Base-by-base conservation (phyloP, 1,284 basidiomycete genomes). In the Singerocomus inundabilis region DNA sequence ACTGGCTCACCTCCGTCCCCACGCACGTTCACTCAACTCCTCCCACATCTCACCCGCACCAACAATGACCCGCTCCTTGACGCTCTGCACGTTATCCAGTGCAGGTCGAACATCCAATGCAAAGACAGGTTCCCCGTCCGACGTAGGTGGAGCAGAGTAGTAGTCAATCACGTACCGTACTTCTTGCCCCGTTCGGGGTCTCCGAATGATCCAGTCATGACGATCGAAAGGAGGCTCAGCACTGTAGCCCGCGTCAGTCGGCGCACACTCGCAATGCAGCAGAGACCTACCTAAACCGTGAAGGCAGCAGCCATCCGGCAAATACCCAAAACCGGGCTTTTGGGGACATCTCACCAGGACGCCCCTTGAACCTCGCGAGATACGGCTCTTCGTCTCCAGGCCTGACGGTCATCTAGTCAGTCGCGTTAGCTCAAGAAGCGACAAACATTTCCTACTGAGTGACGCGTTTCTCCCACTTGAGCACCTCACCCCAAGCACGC, bases 131-230 rank as follows among this genome's bases (percentile, higher is more conserved):
- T 88, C 89, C 13, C 93, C 94, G 57, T 95, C 86, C 26, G 82
- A 77, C 53, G 94, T 85, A 1, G 85, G 81, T 4, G 91, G 88
- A 1, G 91, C 92, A 44, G 89, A 88, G 70, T 98, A 98, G 72
- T 98, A 98, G 75, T 98, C 94, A 61, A 98, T 98, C 37, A 98
- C 88, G 70, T 98, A 97, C 65, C 93, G 89, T 43, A 93, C 85
- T 68, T 89, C 84, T 64, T 86, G 82, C 39, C 83, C 84, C 6
- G 80, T 84, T 49, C 74, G 73, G 31, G 82, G 81, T 44, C 95
- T 84, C 32, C 88, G 85, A 51, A 99, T 80, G 45, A 97, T 73
- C 97, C 97, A 99, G 74, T 99, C 96, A 68, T 99, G 97, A n/a
- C 96, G 85, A 68, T 99, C 96, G 64, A 99, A 99, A 1, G 97